Base-by-base conservation (phyloP, 2,329 filamentous ascomycete species). In the Ophiostoma sp. region DNA sequence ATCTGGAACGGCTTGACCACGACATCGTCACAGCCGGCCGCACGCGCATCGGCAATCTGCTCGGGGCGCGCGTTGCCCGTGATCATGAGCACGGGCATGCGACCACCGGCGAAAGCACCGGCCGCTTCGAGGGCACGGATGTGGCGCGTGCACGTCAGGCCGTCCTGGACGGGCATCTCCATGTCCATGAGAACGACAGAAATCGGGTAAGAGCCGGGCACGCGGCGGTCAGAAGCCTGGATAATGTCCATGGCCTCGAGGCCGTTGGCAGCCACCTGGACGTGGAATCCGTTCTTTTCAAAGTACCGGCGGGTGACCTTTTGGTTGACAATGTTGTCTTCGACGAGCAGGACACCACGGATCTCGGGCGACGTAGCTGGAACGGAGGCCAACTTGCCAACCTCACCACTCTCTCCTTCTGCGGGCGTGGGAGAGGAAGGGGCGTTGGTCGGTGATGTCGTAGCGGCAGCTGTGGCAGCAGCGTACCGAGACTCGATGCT, bases 81-180 rank as follows among this genome's bases (percentile, higher is more conserved):
- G 31, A 90, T 88, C 9, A 88, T 89, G 75, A 91, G 90, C 77
- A 91, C 90, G 6, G 89, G 89, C 22, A 91, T 85, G 73, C 85
- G 77, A 2, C 87, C 85, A 19, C 85, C 84, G 17, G 79, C 82
- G 3, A 91, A 82, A 74, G 84, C 84, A 9, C 87, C 87, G 45
- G 84, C 81, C 55, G 80, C 81, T 79, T 92, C 89, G 72, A 92
- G 80, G 75, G 88, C 85, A 19, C 92, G 86, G 72, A 94, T 92
- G 59, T 85, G 85, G 42, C 85, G 84, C 15, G 90, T 91, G 78
- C 91, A 92, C 1, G 89, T 88, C 73, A 92, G 82, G 0, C 92
- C 92, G 76, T 93, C 90, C 84, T 92, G 91, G 19, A 93, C 82
- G 1, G 91, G 91, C 91, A 93, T 93, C 78, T 93, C 90, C 77